Evolutionary conservation across 441 rosid species (phyloP).

Genomic region (Viola pubescens): DNA sequence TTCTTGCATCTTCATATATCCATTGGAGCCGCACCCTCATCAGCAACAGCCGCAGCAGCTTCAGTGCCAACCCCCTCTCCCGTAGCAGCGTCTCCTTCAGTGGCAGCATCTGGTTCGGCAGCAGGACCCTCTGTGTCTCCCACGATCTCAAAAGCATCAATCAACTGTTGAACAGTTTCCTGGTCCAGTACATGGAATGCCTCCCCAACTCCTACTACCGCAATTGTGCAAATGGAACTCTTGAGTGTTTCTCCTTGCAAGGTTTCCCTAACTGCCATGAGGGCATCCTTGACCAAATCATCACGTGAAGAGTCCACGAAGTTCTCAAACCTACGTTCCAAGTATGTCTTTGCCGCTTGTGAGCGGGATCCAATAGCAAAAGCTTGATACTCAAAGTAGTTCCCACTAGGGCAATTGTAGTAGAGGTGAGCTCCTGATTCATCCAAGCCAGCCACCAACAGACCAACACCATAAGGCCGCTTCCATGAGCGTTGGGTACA

Average conservation of each 20-base stretch:
- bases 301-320: conserved; percentile 67
- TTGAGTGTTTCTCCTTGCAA: conserved; percentile 82
- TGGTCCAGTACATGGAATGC: conserved; percentile 68
- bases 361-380: conserved; percentile 97
- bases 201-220: conserved; percentile 70
- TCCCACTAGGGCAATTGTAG: conserved; percentile 97
- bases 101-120: conserved; percentile 32
- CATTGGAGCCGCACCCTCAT: conserved; percentile 60
- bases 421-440: conserved; percentile 93
- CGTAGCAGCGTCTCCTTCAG: conserved; percentile 28
- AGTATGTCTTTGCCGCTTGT: conserved; percentile 93
- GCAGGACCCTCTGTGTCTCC: conserved; percentile 50
- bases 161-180: conserved; percentile 60
- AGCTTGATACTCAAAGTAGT: conserved; percentile 92
- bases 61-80: conserved; percentile 34
- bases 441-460: conserved; percentile 85
- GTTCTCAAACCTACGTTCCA: conserved; percentile 78
- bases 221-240: conserved; percentile 73
- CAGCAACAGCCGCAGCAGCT: conserved; percentile 27
- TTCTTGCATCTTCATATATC: conserved; percentile 48
- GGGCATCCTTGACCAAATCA: conserved; percentile 77
- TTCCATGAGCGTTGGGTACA: conserved; percentile 98
- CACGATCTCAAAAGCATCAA: conserved; percentile 65
- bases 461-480: conserved; percentile 89
- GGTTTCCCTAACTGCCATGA: conserved; percentile 83